Evolutionary conservation across 2,329 filamentous ascomycete genomes (phyloP), one percentile per base, ranked within the genome.

Genomic region (Teratosphaeria zuluensis): DNA sequence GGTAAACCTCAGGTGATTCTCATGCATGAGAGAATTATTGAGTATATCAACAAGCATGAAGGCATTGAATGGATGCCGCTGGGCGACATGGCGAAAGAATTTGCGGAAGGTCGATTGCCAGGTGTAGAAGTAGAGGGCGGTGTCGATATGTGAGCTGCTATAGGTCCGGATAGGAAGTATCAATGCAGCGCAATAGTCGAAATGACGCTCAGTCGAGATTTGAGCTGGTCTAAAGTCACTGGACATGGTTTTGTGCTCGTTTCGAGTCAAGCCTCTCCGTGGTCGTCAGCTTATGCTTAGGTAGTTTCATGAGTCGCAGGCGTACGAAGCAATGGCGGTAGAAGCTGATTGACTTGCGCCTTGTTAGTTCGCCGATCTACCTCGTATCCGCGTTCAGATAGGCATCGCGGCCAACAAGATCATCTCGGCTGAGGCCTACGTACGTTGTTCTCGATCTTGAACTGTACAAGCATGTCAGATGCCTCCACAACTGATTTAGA

Each of bases 1-100:
- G 78, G 77, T 4, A 77, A 77, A 68, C 74, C 77, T 30, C 76
- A 79, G 62, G 73, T 78, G 5, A 66, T 78, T 19, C 56, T 77
- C 58, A 73, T 80, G 75, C 77, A 78, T 66, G 76, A 78, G 68
- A 62, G 65, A 33, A 65, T 79, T 19, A 78, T 79, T 56, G 73
- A 78, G 60, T 76, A 75, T 66, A 72, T 79, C 56, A 78, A 77
- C 64, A 64, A 63, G 28, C 73, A 77, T 55, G 73, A 76, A 60
- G 76, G 76, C 2, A 74, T 78, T 1, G 74, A 78, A 63, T 77
- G 73, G 73, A 69, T 73, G 56, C 51, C 51, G 21, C 30, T 33
- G 2, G 53, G 28, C 19, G 59, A 68, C 24, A 74, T 75, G 62
- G 72, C 71, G 14, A 68, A 69, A 54, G 72, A 74, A 59, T 75